Conservation (phyloP, 2,329 filamentous ascomycete genomes). For the Torrubiella hemipterigena region DNA sequence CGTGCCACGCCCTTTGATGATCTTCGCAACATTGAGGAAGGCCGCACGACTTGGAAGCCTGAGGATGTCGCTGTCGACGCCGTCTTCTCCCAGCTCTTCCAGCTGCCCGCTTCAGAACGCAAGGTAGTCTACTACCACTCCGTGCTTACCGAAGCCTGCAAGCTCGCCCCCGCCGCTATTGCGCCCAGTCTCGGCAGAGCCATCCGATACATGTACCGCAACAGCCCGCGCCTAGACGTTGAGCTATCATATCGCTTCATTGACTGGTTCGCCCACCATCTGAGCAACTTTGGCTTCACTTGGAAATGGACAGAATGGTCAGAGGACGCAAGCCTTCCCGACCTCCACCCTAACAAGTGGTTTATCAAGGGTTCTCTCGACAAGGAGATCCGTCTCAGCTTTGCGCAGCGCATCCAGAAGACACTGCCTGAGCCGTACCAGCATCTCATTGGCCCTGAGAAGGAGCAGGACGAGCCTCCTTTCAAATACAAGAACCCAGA, state of each 20-base stretch:
- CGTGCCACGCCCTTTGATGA: constrained; percentile 88
- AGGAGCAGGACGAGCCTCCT: constrained; percentile 90
- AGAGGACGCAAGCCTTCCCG: constrained; percentile 66
- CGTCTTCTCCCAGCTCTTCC: constrained; percentile 89
- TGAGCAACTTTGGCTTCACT: constrained; percentile 98
- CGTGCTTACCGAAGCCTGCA: constrained; percentile 88
- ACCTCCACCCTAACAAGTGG: constrained; percentile 77
- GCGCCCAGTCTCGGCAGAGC: constrained; percentile 87
- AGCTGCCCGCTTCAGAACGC: constrained; percentile 76
- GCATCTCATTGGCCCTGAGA: constrained; percentile 66
- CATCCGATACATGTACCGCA: constrained; percentile 83
- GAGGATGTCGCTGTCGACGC: constrained; percentile 97
- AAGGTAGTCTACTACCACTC: constrained; percentile 96
- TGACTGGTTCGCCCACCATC: constrained; percentile 95
- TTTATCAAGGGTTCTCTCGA: constrained; percentile 87
- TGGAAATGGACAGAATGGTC: constrained; percentile 99
- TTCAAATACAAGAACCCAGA: constrained; percentile 79
- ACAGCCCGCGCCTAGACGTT: constrained; percentile 70
- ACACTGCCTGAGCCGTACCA: constrained; percentile 81
- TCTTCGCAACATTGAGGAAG: constrained; percentile 54
- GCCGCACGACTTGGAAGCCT: constrained; percentile 81
- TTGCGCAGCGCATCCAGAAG: constrained; percentile 89
- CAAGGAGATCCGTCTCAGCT: constrained; percentile 93
- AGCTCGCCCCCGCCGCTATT: constrained; percentile 90
- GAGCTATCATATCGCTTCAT: constrained; percentile 80